phyloP scores from a whole-genome alignment of 192 early-diverging fungal genomes.

The Chytriomyces sp. region DNA sequence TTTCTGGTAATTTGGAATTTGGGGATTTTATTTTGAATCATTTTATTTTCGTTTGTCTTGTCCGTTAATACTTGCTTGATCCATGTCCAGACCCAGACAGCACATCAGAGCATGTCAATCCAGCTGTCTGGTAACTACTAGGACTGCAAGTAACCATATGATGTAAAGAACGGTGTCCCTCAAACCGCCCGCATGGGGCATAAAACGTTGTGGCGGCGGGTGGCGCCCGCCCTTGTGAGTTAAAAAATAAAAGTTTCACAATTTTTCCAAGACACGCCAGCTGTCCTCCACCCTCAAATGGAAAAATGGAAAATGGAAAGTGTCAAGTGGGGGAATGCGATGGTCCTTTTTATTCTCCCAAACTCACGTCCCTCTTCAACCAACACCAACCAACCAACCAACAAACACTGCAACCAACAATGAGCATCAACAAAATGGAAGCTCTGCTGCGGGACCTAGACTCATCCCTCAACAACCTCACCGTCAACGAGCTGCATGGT shows the following conservation, averaged over 20 bases:
- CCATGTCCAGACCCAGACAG: background rate
- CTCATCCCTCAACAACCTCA: background rate
- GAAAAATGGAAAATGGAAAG: background rate
- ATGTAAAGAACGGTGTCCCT: background rate
- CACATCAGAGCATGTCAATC: no score
- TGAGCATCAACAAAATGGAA: conserved; percentile 6
- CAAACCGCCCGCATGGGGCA: conserved; percentile 14
- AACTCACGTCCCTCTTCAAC: no score
- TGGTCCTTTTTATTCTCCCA: background rate
- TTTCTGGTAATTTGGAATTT: no score
- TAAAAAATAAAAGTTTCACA: no score
- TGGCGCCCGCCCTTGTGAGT: no score
- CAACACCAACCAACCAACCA: background rate
- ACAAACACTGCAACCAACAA: no score
- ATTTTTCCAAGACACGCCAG: background rate
- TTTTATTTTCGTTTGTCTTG: background rate
- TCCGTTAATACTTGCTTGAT: background rate
- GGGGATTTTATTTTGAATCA: no score
- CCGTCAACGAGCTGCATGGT: background rate
- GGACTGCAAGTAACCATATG: no score
- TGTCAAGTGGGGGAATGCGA: no score
- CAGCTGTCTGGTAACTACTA: no score
- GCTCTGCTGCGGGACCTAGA: conserved; percentile 3
- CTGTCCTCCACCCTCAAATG: background rate
- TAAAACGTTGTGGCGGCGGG: conserved; percentile 12